Evolutionary conservation across 2,329 filamentous ascomycete genomes (phyloP), one percentile per base, ranked within the genome.

Genomic region (Parascedosporium putredinis): DNA sequence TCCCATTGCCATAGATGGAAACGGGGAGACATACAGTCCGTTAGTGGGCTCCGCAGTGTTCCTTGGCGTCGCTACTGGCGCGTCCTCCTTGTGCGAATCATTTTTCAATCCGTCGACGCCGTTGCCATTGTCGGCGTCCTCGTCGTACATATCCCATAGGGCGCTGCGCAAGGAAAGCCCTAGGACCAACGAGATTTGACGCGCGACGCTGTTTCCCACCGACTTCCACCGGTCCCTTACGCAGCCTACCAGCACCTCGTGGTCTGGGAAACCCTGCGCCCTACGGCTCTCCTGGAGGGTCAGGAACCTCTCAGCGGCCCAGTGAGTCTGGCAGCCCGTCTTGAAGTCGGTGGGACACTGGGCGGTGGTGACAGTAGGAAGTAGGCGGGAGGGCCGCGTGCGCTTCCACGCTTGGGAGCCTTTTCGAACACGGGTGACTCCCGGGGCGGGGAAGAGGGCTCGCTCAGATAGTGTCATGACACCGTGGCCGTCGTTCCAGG

Each of bases 191-290:
- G 85, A 78, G 1, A 87, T 76, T 22, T 79, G 76, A 7, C 86
- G 69, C 2, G 86, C 78, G 0, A 94, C 87, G 24, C 82, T 86
- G 61, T 94, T 94, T 0, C 88, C 88, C 0, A 90, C 70, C 18
- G 87, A 78, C 50, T 73, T 76, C 67, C 77, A 81, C 58, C 87
- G 82, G 1, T 80, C 67, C 0, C 33, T 8, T 0, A 73, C 61
- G 0, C 49, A 58, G 0, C 86, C 86, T 1, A 90, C 62, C 1
- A 94, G 61, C 0, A 90, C 74, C 51, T 91, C 87, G 5, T 80
- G 55, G 50, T 91, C 84, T 0, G 72, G 78, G 36, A 85, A 80
- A 0, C 84, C 83, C 60, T 93, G 87, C 0, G 81, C 83, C 2
- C 84, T 69, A 1, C 83, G 67, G 0, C 73, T 76, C 61, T 93